Evolutionary conservation across 495 filamentous ascomycete genomes (phyloP).

Genomic region (Tuber indicum): DNA sequence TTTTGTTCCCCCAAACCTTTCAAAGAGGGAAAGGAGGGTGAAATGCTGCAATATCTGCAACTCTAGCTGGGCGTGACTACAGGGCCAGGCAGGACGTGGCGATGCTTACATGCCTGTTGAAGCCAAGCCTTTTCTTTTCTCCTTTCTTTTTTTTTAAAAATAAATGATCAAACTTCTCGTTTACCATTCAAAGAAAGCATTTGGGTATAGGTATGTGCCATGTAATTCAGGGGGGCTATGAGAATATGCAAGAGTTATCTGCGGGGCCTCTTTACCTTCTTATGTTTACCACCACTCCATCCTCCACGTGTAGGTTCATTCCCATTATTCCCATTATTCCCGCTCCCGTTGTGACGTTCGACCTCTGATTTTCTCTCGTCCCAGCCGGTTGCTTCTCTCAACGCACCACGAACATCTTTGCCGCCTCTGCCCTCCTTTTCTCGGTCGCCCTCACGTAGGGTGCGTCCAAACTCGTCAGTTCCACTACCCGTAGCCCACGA

Average conservation of each 20-base stretch:
- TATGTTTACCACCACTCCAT: slow-evolving; percentile 35
- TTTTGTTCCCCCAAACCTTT: neutral
- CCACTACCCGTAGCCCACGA: slow-evolving; percentile 26
- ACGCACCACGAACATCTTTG: slow-evolving; percentile 32
- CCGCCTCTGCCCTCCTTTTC: slow-evolving; percentile 39
- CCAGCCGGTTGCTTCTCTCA: slow-evolving; percentile 34
- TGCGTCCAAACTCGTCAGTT: slow-evolving; percentile 35
- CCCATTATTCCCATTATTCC: slow-evolving; percentile 12
- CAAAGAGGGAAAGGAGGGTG: neutral
- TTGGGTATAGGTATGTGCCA: slow-evolving; percentile 10
- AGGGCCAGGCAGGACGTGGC: neutral
- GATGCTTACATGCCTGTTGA: neutral
- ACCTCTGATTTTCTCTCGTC: slow-evolving; percentile 30
- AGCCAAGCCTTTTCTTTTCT: neutral
- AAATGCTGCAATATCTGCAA: neutral
- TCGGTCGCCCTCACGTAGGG: slow-evolving; percentile 33
- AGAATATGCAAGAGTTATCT: slow-evolving; percentile 17
- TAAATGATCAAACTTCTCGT: neutral
- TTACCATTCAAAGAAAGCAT: slow-evolving; percentile 3
- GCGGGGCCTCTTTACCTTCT: slow-evolving; percentile 37
- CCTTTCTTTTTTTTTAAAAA: neutral
- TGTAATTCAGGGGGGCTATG: slow-evolving; percentile 14
- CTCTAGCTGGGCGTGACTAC: neutral
- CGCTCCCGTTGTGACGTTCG: slow-evolving; percentile 20
- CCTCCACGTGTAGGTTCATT: slow-evolving; percentile 17